phyloP scores from a whole-genome alignment of 768 basidiomycete species.

The Rhizopogon vinicolor region DNA sequence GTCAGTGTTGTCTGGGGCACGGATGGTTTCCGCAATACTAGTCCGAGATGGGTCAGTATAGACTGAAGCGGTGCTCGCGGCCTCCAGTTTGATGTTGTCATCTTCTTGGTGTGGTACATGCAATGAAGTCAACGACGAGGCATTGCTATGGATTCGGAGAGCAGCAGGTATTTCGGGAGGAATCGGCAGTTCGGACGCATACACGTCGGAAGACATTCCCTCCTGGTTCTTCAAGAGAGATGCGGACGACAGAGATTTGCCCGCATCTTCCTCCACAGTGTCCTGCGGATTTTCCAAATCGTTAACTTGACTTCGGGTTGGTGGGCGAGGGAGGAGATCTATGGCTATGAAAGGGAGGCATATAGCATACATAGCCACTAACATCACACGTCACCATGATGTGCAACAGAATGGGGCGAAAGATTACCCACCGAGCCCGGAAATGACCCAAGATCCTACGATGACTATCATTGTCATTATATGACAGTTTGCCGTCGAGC shows the following conservation, averaged over 20 bases:
- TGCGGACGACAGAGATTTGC: not conserved
- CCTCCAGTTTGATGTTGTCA: not conserved
- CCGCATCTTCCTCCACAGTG: constrained; percentile 1
- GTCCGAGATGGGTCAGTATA: constrained; percentile 2
- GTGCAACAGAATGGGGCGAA: not conserved
- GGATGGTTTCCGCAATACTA: not conserved
- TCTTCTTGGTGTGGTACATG: not conserved
- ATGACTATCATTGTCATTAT: constrained; percentile 23
- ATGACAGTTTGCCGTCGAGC: constrained; percentile 26
- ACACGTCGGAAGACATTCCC: constrained; percentile 5
- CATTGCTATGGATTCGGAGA: not conserved
- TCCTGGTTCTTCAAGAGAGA: constrained; percentile 9
- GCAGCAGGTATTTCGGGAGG: not conserved
- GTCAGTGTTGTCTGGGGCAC: not conserved
- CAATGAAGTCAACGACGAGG: constrained; percentile 1
- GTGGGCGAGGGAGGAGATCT: not conserved
- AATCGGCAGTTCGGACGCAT: not conserved
- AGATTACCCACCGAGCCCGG: constrained; percentile 29
- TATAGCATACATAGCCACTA: constrained; percentile 6
- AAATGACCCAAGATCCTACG: constrained; percentile 27
- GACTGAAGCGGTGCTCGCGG: not conserved
- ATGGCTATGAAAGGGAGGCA: constrained; percentile 6
- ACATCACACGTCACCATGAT: not conserved
- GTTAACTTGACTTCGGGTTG: constrained; percentile 11
- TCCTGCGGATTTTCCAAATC: constrained; percentile 8